Percentiles rank a stretch among this genome's conserved stretches.
These are phyloP conservation scores for Penicillium sp. DNA, from an alignment of 2,329 filamentous ascomycete species.

Conservation along the genomic window DNA sequence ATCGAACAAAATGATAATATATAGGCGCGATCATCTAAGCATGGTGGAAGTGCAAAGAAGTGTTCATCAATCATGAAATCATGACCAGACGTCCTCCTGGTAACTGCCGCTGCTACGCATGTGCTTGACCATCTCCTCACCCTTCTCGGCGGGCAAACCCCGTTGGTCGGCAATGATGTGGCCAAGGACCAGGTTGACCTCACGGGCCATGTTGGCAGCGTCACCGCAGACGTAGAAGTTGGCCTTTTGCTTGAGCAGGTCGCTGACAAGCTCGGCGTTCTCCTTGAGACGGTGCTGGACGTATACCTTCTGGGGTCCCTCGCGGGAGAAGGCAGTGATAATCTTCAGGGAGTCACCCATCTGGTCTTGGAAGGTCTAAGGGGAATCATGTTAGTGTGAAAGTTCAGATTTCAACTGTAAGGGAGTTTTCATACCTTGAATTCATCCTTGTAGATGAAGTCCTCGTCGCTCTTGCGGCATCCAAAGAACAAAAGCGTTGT, in stretches of 20 bases:
- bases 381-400: constrained; percentile 26
- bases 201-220: constrained; percentile 93
- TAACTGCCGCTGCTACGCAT: constrained; percentile 96
- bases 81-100: constrained; percentile 77
- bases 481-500: constrained; percentile 92
- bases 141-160: constrained; percentile 78
- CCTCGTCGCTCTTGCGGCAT: constrained; percentile 81
- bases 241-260: constrained; percentile 76
- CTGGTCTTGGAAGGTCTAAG: constrained; percentile 73
- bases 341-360: constrained; percentile 88
- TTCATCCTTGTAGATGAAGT: constrained; percentile 88
- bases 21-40: constrained; percentile 30
- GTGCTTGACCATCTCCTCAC: constrained; percentile 92
- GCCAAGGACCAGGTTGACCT: constrained; percentile 81
- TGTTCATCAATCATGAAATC: constrained; percentile 22
- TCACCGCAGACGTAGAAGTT: constrained; percentile 99
- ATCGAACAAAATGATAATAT: constrained; percentile 17
- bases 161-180: constrained; percentile 85
- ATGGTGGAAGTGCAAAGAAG: constrained; percentile 20
- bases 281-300: constrained; percentile 92
- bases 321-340: constrained; percentile 92
- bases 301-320: constrained; percentile 84
- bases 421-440: constrained; percentile 70
- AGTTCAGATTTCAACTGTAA: background rate
- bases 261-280: constrained; percentile 77